These are phyloP conservation scores for Leucocoprinus sp. DNA, from an alignment of 768 basidiomycete genomes.

Conservation along the genomic window DNA sequence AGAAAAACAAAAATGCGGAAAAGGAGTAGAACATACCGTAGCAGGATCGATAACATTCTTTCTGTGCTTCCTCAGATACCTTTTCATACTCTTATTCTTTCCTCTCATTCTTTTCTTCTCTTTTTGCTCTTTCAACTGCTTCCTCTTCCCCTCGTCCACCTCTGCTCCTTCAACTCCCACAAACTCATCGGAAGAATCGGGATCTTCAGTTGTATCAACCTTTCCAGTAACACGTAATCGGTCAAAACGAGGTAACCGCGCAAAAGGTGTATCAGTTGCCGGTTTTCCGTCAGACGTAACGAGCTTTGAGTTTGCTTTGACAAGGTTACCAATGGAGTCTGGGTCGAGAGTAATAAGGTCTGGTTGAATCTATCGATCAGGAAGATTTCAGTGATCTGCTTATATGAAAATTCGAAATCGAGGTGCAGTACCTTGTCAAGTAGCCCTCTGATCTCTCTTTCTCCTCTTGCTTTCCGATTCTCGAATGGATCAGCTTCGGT, in stretches of 20 bases:
- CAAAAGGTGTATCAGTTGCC: conserved; percentile 46
- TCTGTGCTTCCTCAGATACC: conserved; percentile 82
- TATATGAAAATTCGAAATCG: too few relatives aligned
- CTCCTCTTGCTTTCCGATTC: conserved; percentile 67
- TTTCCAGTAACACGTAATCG: conserved; percentile 67
- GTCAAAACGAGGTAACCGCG: conserved; percentile 72
- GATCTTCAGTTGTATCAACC: conserved; percentile 45
- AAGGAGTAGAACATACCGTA: conserved; percentile 33
- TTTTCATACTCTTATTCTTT: conserved; percentile 78
- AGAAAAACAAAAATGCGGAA: neutral
- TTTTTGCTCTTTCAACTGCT: conserved; percentile 28
- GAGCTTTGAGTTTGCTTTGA: conserved; percentile 10
- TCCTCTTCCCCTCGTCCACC: conserved; percentile 30
- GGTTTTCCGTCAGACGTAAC: conserved; percentile 17
- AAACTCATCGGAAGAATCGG: conserved; percentile 31
- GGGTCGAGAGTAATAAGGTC: conserved; percentile 86
- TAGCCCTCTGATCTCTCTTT: conserved; percentile 84
- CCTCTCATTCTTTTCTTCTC: conserved; percentile 83
- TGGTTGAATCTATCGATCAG: conserved; percentile 60
- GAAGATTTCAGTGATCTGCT: too few relatives aligned
- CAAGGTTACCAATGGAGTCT: conserved; percentile 62
- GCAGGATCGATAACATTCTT: conserved; percentile 92
- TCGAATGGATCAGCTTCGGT: conserved; percentile 94
- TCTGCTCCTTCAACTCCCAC: conserved; percentile 33
- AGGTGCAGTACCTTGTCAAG: conserved; percentile 78